A percentile compares a stretch with the other conserved stretches of the same genome.
phyloP scores from a whole-genome alignment of 2,329 filamentous ascomycete genomes.

The Arthrinium phaeospermum region DNA sequence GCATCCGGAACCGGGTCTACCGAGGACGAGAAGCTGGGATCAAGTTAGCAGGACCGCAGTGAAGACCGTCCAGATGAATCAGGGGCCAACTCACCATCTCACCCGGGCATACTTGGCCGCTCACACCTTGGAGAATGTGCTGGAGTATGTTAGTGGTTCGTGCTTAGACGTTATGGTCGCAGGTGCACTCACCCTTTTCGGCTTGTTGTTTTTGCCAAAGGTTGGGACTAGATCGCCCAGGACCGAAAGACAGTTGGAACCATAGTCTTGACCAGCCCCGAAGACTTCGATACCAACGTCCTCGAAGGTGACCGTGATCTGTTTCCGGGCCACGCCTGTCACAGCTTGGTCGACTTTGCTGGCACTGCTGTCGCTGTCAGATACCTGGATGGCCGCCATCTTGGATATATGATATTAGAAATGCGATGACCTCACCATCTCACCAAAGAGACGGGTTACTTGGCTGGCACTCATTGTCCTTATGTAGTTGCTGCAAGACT shows the following conservation, averaged over 20 bases:
- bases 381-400: conserved; percentile 9
- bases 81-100: conserved; percentile 44
- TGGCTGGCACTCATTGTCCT: neutral
- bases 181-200: conserved; percentile 36
- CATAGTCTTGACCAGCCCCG: conserved; percentile 42
- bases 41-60: neutral
- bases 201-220: conserved; percentile 29
- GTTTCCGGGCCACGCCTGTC: conserved; percentile 32
- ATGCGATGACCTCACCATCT: conserved; percentile 7
- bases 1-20: conserved; percentile 40
- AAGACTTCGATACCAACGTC: conserved; percentile 41
- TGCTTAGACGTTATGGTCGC: neutral
- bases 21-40: conserved; percentile 38
- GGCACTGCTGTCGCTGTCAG: conserved; percentile 12
- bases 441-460: neutral
- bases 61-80: neutral
- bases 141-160: conserved; percentile 25
- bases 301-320: conserved; percentile 43
- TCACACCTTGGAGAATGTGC: conserved; percentile 46
- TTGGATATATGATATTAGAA: neutral
- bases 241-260: conserved; percentile 40
- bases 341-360: conserved; percentile 13
- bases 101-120: conserved; percentile 46
- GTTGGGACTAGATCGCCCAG: conserved; percentile 34
- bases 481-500: neutral